These are phyloP conservation scores for Ophiosphaerella herpotricha DNA, from an alignment of 2,329 filamentous ascomycete species.

Conservation along the genomic window DNA sequence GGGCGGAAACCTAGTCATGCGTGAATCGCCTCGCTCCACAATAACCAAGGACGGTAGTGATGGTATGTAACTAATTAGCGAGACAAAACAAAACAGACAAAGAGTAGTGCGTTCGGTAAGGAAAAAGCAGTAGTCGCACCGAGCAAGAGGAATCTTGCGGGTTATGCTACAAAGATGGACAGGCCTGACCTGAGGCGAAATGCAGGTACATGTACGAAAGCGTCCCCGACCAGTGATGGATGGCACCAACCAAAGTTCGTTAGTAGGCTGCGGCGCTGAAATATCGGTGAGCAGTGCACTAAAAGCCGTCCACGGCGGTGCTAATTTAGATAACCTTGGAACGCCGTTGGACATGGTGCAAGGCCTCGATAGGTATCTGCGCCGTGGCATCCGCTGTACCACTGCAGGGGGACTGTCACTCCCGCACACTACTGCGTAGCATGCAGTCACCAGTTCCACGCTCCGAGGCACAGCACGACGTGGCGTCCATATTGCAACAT, in stretches of 20 bases:
- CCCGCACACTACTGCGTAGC: constrained; percentile 14
- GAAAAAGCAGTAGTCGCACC: constrained; percentile 25
- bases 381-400: constrained; percentile 30
- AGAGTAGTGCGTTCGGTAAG: constrained; percentile 29
- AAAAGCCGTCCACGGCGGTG: constrained; percentile 21
- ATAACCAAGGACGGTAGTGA: constrained; percentile 25
- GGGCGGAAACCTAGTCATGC: constrained; percentile 39
- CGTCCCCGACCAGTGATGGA: constrained; percentile 17
- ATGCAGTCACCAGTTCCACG: constrained; percentile 1
- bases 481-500: constrained; percentile 23
- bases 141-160: constrained; percentile 30
- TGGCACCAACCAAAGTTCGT: constrained; percentile 25
- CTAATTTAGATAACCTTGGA: constrained; percentile 35
- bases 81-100: constrained; percentile 26
- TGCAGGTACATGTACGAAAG: constrained; percentile 31
- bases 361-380: constrained; percentile 33
- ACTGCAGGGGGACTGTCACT: constrained; percentile 26
- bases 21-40: constrained; percentile 36
- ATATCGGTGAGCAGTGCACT: constrained; percentile 38
- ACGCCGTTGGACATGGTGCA: constrained; percentile 30
- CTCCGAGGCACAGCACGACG: constrained; percentile 16
- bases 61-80: constrained; percentile 38
- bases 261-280: constrained; percentile 29
- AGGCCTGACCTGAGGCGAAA: constrained; percentile 26
- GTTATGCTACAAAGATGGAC: constrained; percentile 24